Evolutionary conservation across 768 basidiomycete genomes (phyloP).

Genomic region (Boletus pseudopeckii): DNA sequence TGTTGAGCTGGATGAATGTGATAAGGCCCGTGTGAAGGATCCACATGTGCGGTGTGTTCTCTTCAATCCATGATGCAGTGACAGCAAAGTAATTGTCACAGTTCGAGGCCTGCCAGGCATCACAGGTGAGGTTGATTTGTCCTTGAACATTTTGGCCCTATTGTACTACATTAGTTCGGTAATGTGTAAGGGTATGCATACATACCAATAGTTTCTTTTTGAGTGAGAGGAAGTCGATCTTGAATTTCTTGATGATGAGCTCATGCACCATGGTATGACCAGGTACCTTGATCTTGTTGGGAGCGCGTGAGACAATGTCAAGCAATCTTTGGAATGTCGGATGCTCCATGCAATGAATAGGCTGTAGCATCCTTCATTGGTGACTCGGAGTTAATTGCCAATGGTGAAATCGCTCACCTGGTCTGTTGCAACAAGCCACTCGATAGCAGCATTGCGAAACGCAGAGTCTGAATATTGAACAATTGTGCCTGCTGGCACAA

Average conservation of each 20-base stretch:
- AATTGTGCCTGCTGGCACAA: neutral
- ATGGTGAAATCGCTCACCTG: neutral
- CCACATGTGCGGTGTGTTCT: conserved; percentile 18
- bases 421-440: neutral
- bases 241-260: conserved; percentile 6
- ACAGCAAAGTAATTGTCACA: conserved; percentile 38
- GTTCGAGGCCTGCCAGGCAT: conserved; percentile 42
- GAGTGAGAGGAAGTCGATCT: neutral
- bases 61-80: conserved; percentile 22
- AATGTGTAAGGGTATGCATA: neutral
- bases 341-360: conserved; percentile 2
- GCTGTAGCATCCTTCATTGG: neutral
- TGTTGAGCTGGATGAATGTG: conserved; percentile 38
- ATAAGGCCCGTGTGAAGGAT: conserved; percentile 30
- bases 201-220: conserved; percentile 1
- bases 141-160: neutral
- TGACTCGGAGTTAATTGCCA: neutral
- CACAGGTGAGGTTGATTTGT: conserved; percentile 34
- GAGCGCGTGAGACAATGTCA: neutral
- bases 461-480: neutral
- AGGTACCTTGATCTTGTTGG: neutral
- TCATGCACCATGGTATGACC: neutral
- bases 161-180: neutral
- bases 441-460: neutral
- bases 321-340: neutral